These are phyloP conservation scores for Russula ochroleuca DNA, from an alignment of 768 basidiomycete genomes.

Conservation along the genomic window DNA sequence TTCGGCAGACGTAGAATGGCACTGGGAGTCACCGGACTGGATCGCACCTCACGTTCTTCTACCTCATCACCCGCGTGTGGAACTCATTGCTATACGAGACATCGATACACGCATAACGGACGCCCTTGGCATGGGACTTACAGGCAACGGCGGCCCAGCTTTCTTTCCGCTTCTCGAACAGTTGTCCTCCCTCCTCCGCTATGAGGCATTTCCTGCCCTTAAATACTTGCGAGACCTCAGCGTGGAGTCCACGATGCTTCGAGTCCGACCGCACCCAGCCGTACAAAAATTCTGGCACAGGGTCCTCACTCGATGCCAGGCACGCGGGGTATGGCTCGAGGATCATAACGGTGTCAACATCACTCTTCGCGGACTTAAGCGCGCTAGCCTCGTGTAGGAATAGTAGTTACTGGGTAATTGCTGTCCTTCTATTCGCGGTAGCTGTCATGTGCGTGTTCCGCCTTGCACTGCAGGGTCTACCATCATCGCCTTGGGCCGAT, in stretches of 20 bases:
- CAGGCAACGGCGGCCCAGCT: conserved; percentile 38
- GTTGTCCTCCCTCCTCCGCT: conserved; percentile 52
- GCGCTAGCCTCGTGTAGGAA: conserved; percentile 30
- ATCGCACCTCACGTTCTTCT: conserved; percentile 72
- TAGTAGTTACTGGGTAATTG: background rate
- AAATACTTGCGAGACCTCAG: conserved; percentile 64
- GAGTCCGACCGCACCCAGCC: conserved; percentile 39
- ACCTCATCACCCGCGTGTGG: conserved; percentile 55
- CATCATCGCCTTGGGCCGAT: background rate
- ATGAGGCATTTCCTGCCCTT: conserved; percentile 58
- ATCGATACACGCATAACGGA: conserved; percentile 59
- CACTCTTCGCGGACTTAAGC: conserved; percentile 42
- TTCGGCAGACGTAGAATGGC: conserved; percentile 75
- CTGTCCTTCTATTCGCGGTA: background rate
- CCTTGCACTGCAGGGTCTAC: background rate
- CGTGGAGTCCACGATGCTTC: conserved; percentile 51
- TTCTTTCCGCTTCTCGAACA: conserved; percentile 67
- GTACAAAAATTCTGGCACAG: conserved; percentile 41
- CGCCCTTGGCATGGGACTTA: conserved; percentile 31
- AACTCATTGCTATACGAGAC: conserved; percentile 68
- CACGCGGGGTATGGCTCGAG: conserved; percentile 58
- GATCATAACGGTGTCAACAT: conserved; percentile 60
- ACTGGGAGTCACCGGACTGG: conserved; percentile 76
- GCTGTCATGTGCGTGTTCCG: background rate
- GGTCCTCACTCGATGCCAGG: conserved; percentile 45